Evolutionary conservation across 768 basidiomycete genomes (phyloP).

Genomic region (Tulasnella sp.): DNA sequence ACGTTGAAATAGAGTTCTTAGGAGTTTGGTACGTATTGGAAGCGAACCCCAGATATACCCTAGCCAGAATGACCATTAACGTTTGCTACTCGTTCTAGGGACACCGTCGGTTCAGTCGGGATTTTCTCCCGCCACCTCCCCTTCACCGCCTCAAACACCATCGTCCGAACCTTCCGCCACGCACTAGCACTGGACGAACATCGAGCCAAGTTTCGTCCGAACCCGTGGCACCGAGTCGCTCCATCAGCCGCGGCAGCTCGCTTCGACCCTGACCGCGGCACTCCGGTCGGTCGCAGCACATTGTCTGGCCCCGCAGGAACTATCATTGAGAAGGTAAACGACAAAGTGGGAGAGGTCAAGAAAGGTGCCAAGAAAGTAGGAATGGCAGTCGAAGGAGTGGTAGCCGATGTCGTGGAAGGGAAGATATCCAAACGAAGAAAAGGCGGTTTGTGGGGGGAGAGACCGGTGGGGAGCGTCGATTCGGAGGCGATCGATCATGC

Average conservation of each 20-base stretch:
- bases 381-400: neutral
- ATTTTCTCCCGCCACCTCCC: constrained; percentile 32
- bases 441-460: neutral
- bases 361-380: neutral
- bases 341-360: neutral
- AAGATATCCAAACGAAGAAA: neutral
- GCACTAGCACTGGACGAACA: constrained; percentile 43
- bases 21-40: constrained; percentile 26
- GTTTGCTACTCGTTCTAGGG: constrained; percentile 14
- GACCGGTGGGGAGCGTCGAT: neutral
- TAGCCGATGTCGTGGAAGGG: neutral
- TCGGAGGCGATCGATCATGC: neutral
- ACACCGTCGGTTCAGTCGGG: constrained; percentile 35
- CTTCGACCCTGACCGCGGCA: constrained; percentile 17
- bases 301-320: neutral
- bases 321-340: neutral
- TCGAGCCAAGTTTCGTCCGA: constrained; percentile 63
- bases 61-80: neutral
- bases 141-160: constrained; percentile 32
- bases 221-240: constrained; percentile 49
- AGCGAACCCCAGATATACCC: neutral
- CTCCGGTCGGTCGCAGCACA: neutral
- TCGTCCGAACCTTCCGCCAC: constrained; percentile 34
- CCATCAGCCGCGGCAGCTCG: constrained; percentile 2
- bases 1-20: constrained; percentile 29